Conservation (phyloP, 75 land plant genomes). For the Cupressus sempervirens region DNA sequence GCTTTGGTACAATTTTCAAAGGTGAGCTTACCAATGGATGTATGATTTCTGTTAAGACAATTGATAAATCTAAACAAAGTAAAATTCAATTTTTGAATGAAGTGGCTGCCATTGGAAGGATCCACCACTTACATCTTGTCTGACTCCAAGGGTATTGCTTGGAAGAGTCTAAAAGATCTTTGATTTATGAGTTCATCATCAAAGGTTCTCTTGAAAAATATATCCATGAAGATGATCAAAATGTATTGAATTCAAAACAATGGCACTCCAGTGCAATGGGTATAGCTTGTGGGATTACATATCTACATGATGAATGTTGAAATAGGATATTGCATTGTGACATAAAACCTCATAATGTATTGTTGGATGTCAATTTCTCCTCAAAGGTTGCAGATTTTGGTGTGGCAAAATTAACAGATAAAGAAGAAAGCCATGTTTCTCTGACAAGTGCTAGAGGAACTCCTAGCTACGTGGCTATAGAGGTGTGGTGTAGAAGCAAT, state of each 20-base stretch:
- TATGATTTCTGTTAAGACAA: neutral
- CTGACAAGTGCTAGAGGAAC: neutral
- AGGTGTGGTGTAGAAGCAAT: neutral
- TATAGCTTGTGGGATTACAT: neutral
- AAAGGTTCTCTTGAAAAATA: slow-evolving; percentile 34
- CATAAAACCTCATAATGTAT: neutral
- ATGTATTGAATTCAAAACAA: neutral
- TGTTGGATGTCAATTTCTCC: neutral
- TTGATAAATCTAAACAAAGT: too few relatives aligned
- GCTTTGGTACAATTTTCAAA: slow-evolving; percentile 24
- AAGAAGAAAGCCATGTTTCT: neutral
- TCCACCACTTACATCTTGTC: slow-evolving; percentile 35
- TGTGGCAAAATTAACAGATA: neutral
- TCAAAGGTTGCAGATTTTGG: neutral
- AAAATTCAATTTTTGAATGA: too few relatives aligned
- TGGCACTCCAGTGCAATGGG: neutral
- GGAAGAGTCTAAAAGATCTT: slow-evolving; percentile 18
- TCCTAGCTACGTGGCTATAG: neutral
- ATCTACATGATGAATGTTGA: neutral
- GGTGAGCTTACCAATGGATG: neutral
- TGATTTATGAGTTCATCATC: slow-evolving; percentile 40
- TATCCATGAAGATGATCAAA: slow-evolving; percentile 6
- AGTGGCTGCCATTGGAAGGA: slow-evolving; percentile 25
- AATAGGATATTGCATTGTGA: neutral
- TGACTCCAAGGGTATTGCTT: slow-evolving; percentile 27